Evolutionary conservation across 2,329 filamentous ascomycete genomes (phyloP).

Genomic region (Ceratocystiopsis brevicomis): DNA sequence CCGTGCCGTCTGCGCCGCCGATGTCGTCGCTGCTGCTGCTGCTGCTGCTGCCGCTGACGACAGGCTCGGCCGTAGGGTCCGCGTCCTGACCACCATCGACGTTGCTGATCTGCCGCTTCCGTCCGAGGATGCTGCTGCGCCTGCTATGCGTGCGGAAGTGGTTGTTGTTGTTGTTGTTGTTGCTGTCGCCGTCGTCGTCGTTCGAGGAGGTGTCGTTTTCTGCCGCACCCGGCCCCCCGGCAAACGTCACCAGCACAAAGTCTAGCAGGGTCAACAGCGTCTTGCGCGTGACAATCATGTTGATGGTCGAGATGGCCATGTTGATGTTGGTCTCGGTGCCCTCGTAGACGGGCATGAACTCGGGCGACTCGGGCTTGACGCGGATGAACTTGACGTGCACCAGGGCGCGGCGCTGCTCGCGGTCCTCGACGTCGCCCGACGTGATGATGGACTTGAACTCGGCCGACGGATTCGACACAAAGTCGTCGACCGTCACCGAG

Average conservation of each 20-base stretch:
- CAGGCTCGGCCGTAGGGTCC: background rate
- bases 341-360: slow-evolving; percentile 82
- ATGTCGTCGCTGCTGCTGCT: slow-evolving; percentile 12
- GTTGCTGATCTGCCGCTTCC: slow-evolving; percentile 13
- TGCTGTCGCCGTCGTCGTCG: slow-evolving; percentile 17
- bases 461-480: slow-evolving; percentile 70
- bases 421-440: slow-evolving; percentile 54
- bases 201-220: slow-evolving; percentile 19
- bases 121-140: background rate
- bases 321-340: slow-evolving; percentile 88
- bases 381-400: slow-evolving; percentile 78
- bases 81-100: slow-evolving; percentile 11
- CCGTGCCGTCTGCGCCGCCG: slow-evolving; percentile 6
- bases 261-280: slow-evolving; percentile 84
- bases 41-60: too few species aligned
- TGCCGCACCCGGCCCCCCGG: slow-evolving; percentile 36
- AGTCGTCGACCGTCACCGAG: slow-evolving; percentile 78
- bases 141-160: background rate
- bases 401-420: slow-evolving; percentile 58
- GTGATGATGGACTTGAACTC: slow-evolving; percentile 98
- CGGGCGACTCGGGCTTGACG: slow-evolving; percentile 78
- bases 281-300: slow-evolving; percentile 80
- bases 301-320: slow-evolving; percentile 84
- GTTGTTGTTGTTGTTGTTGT: slow-evolving; percentile 9
- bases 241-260: slow-evolving; percentile 85